These are phyloP conservation scores for Ophiostoma piceae DNA, from an alignment of 2,329 filamentous ascomycete genomes.

Conservation along the genomic window DNA sequence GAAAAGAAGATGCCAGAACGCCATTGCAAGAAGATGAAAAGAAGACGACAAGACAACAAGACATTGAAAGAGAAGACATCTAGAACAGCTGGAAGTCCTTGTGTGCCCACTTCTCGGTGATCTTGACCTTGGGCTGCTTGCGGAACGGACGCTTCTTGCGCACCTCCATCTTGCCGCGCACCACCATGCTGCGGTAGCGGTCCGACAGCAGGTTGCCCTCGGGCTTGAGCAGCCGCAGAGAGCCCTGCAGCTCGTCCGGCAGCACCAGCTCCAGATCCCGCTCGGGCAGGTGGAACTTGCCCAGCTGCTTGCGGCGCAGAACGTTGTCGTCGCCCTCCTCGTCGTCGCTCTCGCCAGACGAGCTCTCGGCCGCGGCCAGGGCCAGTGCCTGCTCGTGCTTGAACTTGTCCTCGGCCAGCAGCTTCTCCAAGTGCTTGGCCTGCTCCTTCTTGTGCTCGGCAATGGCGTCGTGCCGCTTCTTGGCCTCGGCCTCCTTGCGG, in stretches of 20 bases:
- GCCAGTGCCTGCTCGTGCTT: slow-evolving; percentile 52
- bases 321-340: slow-evolving; percentile 59
- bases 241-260: slow-evolving; percentile 76
- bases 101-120: slow-evolving; percentile 94
- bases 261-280: slow-evolving; percentile 76
- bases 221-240: slow-evolving; percentile 75
- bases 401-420: slow-evolving; percentile 61
- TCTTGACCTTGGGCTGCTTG: slow-evolving; percentile 74
- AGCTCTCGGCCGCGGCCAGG: slow-evolving; percentile 42
- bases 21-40: slow-evolving; percentile 8
- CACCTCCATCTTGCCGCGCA: slow-evolving; percentile 83
- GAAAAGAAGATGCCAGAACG: slow-evolving; percentile 6
- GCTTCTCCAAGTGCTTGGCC: slow-evolving; percentile 63
- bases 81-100: slow-evolving; percentile 73
- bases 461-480: slow-evolving; percentile 67
- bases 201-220: slow-evolving; percentile 95
- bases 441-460: slow-evolving; percentile 70
- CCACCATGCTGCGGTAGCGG: slow-evolving; percentile 79
- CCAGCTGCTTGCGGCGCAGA: slow-evolving; percentile 67
- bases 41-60: slow-evolving; percentile 5
- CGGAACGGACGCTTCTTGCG: slow-evolving; percentile 72
- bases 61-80: not conserved
- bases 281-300: slow-evolving; percentile 68
- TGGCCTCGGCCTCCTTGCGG: slow-evolving; percentile 78
- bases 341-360: slow-evolving; percentile 44